Conservation (phyloP, 2,329 filamentous ascomycete genomes). For the Hypoxylon sp. region DNA sequence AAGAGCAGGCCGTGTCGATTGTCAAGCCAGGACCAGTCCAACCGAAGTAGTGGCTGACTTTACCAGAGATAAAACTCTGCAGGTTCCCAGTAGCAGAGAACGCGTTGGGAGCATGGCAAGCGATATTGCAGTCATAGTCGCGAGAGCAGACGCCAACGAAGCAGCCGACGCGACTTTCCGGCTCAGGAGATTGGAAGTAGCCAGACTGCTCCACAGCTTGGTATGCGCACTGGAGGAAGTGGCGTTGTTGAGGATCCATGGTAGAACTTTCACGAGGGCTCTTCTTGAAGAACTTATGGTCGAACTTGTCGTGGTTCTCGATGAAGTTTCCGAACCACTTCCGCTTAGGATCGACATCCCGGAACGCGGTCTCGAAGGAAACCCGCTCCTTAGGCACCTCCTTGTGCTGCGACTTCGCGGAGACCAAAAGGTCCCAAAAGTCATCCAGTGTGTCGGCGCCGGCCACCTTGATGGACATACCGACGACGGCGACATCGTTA, state of each 20-base stretch:
- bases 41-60: conserved; percentile 56
- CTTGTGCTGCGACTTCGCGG: conserved; percentile 53
- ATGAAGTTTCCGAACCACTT: conserved; percentile 52
- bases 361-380: conserved; percentile 46
- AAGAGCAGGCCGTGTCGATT: conserved; percentile 58
- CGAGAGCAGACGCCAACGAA: conserved; percentile 56
- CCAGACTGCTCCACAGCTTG: conserved; percentile 51
- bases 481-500: conserved; percentile 56
- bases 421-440: conserved; percentile 53
- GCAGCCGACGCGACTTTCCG: conserved; percentile 52
- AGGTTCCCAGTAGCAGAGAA: conserved; percentile 55
- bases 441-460: conserved; percentile 55
- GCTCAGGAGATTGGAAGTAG: conserved; percentile 39
- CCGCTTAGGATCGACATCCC: conserved; percentile 47
- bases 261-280: conserved; percentile 40
- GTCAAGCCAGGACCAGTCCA: conserved; percentile 54
- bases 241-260: conserved; percentile 47
- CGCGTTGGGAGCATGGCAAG: conserved; percentile 55
- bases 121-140: conserved; percentile 61
- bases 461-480: conserved; percentile 56
- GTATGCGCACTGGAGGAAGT: conserved; percentile 46
- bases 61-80: conserved; percentile 50
- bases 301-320: conserved; percentile 48
- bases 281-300: conserved; percentile 49
- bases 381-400: conserved; percentile 48